Evolutionary conservation across 2,329 filamentous ascomycete species (phyloP).

Genomic region (Claviceps fusiformis): DNA sequence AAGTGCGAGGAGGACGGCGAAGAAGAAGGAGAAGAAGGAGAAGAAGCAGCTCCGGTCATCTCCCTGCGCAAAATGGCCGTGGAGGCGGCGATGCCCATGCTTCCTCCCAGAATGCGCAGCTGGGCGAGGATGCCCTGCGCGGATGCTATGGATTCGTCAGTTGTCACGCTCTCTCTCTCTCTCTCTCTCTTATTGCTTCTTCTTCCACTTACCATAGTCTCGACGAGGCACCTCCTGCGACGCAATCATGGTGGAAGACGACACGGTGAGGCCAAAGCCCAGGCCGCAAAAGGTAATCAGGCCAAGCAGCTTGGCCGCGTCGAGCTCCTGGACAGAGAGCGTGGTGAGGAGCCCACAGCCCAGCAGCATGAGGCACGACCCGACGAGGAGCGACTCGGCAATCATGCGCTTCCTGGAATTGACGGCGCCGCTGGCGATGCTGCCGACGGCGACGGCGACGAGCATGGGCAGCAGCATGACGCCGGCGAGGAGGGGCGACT

Average conservation of each 20-base stretch:
- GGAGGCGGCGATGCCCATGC: slow-evolving; percentile 39
- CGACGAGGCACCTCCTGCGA: slow-evolving; percentile 25
- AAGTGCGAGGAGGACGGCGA: not conserved
- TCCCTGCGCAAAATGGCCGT: slow-evolving; percentile 29
- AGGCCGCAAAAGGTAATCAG: slow-evolving; percentile 38
- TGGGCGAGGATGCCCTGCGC: slow-evolving; percentile 41
- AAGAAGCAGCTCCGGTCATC: slow-evolving; percentile 4
- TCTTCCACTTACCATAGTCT: slow-evolving; percentile 28
- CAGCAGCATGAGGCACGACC: slow-evolving; percentile 28
- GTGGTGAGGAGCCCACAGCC: slow-evolving; percentile 35
- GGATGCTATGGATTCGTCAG: slow-evolving; percentile 22
- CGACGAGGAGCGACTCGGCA: slow-evolving; percentile 28
- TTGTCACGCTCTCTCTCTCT: too few species aligned
- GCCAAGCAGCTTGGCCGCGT: slow-evolving; percentile 33
- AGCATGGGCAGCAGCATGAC: slow-evolving; percentile 41
- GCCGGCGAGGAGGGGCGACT: slow-evolving; percentile 31
- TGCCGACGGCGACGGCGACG: slow-evolving; percentile 32
- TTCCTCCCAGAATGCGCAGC: slow-evolving; percentile 37
- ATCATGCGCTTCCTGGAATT: slow-evolving; percentile 28
- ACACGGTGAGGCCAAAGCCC: slow-evolving; percentile 35
- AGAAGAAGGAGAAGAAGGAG: not conserved
- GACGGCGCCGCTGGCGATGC: slow-evolving; percentile 25
- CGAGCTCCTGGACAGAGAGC: slow-evolving; percentile 9
- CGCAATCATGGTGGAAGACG: slow-evolving; percentile 33
- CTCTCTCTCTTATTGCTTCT: too few species aligned